Conservation (phyloP, 768 basidiomycete genomes). For the Rhodotorula sphaerocarpa region DNA sequence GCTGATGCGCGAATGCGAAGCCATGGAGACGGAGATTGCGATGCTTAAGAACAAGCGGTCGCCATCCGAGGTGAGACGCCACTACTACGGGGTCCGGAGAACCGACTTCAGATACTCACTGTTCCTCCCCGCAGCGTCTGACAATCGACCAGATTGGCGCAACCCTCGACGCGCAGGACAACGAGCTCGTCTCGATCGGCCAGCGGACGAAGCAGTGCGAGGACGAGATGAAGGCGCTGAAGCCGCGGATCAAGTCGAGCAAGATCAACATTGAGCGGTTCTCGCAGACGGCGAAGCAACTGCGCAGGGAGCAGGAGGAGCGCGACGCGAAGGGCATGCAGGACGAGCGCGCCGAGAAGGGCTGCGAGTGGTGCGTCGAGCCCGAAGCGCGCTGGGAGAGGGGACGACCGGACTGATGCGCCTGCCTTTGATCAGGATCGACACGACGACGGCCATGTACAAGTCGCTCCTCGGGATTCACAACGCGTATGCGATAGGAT, state of each 20-base stretch:
- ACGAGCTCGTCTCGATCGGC: slow-evolving; percentile 14
- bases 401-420: too few relatives aligned
- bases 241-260: slow-evolving; percentile 20
- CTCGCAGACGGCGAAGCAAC: slow-evolving; percentile 16
- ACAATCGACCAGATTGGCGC: slow-evolving; percentile 19
- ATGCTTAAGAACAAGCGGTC: slow-evolving; percentile 36
- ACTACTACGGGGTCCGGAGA: too few relatives aligned
- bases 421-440: slow-evolving; percentile 5
- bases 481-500: slow-evolving; percentile 15
- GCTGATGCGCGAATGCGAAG: slow-evolving; percentile 23
- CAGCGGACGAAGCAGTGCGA: slow-evolving; percentile 16
- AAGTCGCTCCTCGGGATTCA: slow-evolving; percentile 24
- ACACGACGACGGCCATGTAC: slow-evolving; percentile 28
- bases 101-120: not conserved
- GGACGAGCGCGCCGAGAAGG: slow-evolving; percentile 31
- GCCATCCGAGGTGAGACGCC: slow-evolving; percentile 16
- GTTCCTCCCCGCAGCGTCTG: slow-evolving; percentile 13
- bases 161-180: slow-evolving; percentile 10
- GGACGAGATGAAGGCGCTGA: slow-evolving; percentile 14
- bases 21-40: slow-evolving; percentile 35
- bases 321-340: slow-evolving; percentile 26
- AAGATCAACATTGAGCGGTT: slow-evolving; percentile 21
- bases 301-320: slow-evolving; percentile 28
- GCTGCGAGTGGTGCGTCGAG: slow-evolving; percentile 26
- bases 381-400: too few relatives aligned